A percentile compares a stretch with the other conserved stretches of the same genome.
Conservation (phyloP, 225 moss, liverwort and hornwort genomes). For the Ulota crispa region DNA sequence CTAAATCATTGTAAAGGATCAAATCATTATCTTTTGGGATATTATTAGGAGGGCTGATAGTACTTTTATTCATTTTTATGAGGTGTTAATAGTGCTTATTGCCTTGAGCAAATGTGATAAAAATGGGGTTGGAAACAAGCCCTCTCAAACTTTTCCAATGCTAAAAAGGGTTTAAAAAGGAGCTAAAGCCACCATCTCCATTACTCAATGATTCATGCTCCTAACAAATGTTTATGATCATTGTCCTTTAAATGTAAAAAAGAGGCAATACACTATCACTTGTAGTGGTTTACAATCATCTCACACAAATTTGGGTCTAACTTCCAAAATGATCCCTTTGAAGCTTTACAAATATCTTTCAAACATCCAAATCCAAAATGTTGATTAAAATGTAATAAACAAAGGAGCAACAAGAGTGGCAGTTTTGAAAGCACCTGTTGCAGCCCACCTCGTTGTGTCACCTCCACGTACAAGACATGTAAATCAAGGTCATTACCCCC, state of each 20-base stretch:
- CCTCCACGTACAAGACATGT: slow-evolving; percentile 80
- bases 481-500: slow-evolving; percentile 89
- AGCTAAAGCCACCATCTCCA: no score
- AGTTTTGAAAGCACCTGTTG: slow-evolving; percentile 49
- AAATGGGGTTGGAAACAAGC: no score
- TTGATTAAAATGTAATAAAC: not conserved
- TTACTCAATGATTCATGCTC: no score
- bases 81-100: no score
- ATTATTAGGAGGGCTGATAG: no score
- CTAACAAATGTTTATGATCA: not conserved
- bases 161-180: no score
- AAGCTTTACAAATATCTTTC: accelerated
- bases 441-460: slow-evolving; percentile 77
- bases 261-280: not conserved
- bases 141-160: no score
- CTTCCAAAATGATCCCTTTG: not conserved
- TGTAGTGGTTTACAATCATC: not conserved
- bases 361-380: not conserved
- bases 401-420: not conserved
- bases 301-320: not conserved
- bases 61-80: no score
- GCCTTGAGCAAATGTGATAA: no score
- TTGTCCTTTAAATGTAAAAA: accelerated
- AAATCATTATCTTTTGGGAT: no score
- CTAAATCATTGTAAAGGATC: no score